Conservation (phyloP, 2,329 filamentous ascomycete genomes). For the Calonectria multiphialidica region DNA sequence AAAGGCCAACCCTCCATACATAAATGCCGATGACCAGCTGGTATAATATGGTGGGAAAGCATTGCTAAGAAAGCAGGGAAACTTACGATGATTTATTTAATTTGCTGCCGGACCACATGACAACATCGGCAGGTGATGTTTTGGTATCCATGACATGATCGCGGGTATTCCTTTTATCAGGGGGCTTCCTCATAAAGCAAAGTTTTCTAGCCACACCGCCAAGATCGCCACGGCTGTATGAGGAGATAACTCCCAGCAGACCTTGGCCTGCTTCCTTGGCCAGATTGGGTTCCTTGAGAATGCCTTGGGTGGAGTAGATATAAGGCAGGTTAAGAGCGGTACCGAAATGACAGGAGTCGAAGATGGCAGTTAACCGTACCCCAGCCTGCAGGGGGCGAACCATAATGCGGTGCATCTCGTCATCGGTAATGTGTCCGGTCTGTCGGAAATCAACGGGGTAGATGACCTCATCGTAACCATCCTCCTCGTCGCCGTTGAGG, state of each 20-base stretch:
- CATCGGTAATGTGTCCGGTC: constrained; percentile 85
- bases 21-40: no score
- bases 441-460: constrained; percentile 86
- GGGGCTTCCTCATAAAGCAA: constrained; percentile 90
- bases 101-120: constrained; percentile 98
- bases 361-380: constrained; percentile 72
- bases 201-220: constrained; percentile 84
- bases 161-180: constrained; percentile 84
- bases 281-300: constrained; percentile 76
- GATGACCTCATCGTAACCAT: constrained; percentile 86
- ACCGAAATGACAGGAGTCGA: constrained; percentile 76
- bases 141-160: constrained; percentile 87
- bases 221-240: constrained; percentile 79
- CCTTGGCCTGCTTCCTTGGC: constrained; percentile 77
- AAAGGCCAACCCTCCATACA: no score
- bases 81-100: constrained; percentile 93
- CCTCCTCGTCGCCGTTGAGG: constrained; percentile 82
- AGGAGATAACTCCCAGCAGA: constrained; percentile 69
- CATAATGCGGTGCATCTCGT: constrained; percentile 85
- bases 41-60: constrained; percentile 21
- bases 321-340: constrained; percentile 76
- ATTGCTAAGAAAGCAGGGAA: constrained; percentile 44
- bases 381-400: constrained; percentile 67
- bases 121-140: constrained; percentile 93
- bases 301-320: constrained; percentile 76